Evolutionary conservation across 2,329 filamentous ascomycete genomes (phyloP).

Genomic region (Colletotrichum tropicale): DNA sequence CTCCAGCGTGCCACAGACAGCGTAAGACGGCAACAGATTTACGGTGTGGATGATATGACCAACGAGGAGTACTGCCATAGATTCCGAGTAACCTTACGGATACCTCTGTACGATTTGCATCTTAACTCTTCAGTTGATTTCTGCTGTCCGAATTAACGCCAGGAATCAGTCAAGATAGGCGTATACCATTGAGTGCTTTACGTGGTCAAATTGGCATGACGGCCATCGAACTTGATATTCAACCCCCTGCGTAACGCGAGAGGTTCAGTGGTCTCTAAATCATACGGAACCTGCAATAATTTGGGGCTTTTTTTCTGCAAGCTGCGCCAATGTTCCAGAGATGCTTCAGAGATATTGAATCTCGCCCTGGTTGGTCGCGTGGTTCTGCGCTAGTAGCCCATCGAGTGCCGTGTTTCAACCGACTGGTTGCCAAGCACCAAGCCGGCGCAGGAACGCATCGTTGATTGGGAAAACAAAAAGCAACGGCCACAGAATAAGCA

Average conservation of each 20-base stretch:
- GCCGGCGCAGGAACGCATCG: background rate
- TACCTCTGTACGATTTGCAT: background rate
- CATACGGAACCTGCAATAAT: background rate
- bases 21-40: background rate
- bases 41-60: background rate
- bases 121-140: background rate
- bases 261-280: background rate
- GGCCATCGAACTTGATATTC: background rate
- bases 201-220: background rate
- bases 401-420: conserved; percentile 6
- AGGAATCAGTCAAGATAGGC: background rate
- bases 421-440: background rate
- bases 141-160: background rate
- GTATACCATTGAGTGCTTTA: background rate
- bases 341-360: conserved; percentile 3
- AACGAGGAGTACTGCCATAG: background rate
- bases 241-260: background rate
- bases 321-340: background rate
- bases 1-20: background rate
- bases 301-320: background rate
- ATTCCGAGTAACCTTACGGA: background rate
- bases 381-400: background rate
- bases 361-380: background rate
- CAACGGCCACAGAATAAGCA: background rate
- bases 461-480: background rate